These are phyloP conservation scores for Trichoderma arundinaceum DNA, from an alignment of 2,329 filamentous ascomycete genomes.

Conservation along the genomic window DNA sequence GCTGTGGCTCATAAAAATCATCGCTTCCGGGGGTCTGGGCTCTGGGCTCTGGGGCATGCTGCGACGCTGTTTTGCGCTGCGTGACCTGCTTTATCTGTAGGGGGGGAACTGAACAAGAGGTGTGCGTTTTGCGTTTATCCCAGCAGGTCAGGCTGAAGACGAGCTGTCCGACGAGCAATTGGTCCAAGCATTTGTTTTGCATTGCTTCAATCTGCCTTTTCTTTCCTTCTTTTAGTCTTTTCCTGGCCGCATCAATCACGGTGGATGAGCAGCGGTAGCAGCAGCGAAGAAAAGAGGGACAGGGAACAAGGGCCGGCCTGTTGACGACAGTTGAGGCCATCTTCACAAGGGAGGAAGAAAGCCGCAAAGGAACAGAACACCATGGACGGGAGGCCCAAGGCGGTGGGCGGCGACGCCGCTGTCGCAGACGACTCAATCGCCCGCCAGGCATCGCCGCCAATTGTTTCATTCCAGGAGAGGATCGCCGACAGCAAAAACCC, in stretches of 20 bases:
- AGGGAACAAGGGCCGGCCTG: neutral
- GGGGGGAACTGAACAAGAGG: neutral
- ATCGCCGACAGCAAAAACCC: slow-evolving; percentile 8
- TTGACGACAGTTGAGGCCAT: neutral
- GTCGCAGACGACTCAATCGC: slow-evolving; percentile 6
- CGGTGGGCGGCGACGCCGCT: neutral
- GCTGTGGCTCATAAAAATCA: neutral
- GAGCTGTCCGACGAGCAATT: too few species aligned
- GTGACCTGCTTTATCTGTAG: neutral
- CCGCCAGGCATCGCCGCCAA: neutral
- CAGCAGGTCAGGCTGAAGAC: too few species aligned
- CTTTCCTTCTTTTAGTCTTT: neutral
- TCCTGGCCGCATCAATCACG: too few species aligned
- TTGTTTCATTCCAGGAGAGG: neutral
- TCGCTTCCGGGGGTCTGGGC: neutral
- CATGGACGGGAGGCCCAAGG: slow-evolving; percentile 10
- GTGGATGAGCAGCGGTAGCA: neutral
- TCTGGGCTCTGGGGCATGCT: neutral
- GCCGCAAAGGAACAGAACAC: too few species aligned
- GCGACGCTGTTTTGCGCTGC: slow-evolving; percentile 3
- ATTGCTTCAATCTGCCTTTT: too few species aligned
- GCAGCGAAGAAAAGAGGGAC: neutral
- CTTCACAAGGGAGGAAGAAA: neutral
- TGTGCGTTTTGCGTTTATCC: too few species aligned
- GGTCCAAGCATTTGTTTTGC: too few species aligned